A percentile compares a stretch with the other conserved stretches of the same genome.
These are phyloP conservation scores for Rhododendron vialii DNA, from an alignment of 148 eudicot species.

Conservation along the genomic window DNA sequence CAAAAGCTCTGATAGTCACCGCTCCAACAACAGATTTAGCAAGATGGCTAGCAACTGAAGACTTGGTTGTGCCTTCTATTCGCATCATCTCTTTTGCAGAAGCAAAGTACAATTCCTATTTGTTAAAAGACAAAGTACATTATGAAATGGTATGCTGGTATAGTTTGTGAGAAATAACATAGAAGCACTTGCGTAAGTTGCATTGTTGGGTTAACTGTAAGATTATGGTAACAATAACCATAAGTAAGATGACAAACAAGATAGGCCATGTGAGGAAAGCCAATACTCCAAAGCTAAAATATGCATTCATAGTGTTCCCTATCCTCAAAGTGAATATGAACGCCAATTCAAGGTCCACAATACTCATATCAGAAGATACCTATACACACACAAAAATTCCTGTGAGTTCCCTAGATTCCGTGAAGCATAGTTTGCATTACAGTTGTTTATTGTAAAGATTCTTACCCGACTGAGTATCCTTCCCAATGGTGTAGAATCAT, in stretches of 20 bases:
- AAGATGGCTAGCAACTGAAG: conserved; percentile 46
- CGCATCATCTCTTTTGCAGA: conserved; percentile 59
- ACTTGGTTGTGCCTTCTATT: conserved; percentile 61
- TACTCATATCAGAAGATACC: too few species aligned
- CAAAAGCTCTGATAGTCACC: conserved; percentile 54
- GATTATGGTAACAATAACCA: conserved; percentile 36
- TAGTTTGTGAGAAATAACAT: not conserved
- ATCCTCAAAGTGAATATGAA: too few species aligned
- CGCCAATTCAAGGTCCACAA: too few species aligned
- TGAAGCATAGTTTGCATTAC: too few species aligned
- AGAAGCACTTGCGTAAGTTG: not conserved
- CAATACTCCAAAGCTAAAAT: conserved; percentile 20
- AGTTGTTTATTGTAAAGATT: too few species aligned
- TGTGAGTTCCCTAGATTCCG: too few species aligned
- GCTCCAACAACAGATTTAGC: conserved; percentile 55
- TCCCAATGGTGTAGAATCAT: too few species aligned
- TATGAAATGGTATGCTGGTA: not conserved
- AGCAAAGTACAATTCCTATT: conserved; percentile 48
- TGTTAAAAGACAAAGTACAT: not conserved
- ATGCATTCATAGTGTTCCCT: conserved; percentile 15
- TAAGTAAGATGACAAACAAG: conserved; percentile 30
- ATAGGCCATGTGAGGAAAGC: conserved; percentile 31
- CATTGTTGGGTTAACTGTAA: conserved; percentile 37
- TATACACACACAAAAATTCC: too few species aligned
- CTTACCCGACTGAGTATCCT: too few species aligned